phyloP scores from a whole-genome alignment of 2,329 filamentous ascomycete genomes.

The Epichloe bromicola region DNA sequence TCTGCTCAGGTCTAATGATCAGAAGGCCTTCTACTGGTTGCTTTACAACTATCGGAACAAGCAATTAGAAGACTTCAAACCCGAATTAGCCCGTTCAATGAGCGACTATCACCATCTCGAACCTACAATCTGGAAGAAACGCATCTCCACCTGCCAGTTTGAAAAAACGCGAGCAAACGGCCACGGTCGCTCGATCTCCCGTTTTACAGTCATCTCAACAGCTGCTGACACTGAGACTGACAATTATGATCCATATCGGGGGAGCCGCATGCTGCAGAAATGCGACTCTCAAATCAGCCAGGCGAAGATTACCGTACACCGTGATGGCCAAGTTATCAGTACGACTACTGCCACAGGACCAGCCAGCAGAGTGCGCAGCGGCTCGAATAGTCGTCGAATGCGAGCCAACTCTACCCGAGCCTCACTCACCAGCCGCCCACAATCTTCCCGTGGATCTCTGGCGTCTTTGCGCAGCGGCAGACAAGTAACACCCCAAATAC shows the following conservation, averaged over 20 bases:
- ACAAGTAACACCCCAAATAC: constrained; percentile 28
- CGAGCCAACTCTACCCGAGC: constrained; percentile 17
- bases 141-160: constrained; percentile 50
- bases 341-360: constrained; percentile 13
- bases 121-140: constrained; percentile 43
- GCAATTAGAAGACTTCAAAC: constrained; percentile 76
- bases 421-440: constrained; percentile 17
- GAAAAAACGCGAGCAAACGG: constrained; percentile 31
- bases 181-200: constrained; percentile 41
- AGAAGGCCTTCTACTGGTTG: constrained; percentile 86
- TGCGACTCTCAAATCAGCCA: constrained; percentile 40
- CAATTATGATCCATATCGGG: constrained; percentile 77
- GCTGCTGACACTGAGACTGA: constrained; percentile 37
- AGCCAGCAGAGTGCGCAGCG: constrained; percentile 21
- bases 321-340: constrained; percentile 25
- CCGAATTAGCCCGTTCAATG: constrained; percentile 66
- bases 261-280: constrained; percentile 39
- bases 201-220: constrained; percentile 54
- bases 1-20: constrained; percentile 59
- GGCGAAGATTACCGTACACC: constrained; percentile 57
- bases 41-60: constrained; percentile 72
- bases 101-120: constrained; percentile 82
- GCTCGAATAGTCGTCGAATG: constrained; percentile 20
- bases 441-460: constrained; percentile 29
- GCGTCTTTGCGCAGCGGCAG: constrained; percentile 36